Conservation (phyloP, 2,329 filamentous ascomycete species). For the Lasiodiplodia sp. region DNA sequence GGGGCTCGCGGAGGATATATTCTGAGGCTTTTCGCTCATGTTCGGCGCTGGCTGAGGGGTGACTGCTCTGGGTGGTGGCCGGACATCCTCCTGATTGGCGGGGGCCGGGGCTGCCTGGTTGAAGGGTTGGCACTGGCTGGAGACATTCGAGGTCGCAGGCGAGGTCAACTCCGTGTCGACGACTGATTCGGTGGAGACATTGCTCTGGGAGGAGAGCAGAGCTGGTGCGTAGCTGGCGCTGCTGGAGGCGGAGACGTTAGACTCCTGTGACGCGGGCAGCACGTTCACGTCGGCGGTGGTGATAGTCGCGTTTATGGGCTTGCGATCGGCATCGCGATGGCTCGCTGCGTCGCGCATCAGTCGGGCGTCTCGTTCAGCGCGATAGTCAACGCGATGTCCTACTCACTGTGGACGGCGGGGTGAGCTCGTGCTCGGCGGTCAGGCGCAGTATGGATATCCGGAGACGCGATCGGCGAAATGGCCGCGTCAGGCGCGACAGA, state of each 20-base stretch:
- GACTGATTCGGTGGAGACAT: constrained; percentile 42
- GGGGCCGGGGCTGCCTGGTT: constrained; percentile 45
- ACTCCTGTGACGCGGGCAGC: constrained; percentile 38
- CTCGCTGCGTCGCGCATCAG: constrained; percentile 23
- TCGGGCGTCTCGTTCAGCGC: not conserved
- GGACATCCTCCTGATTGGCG: constrained; percentile 1
- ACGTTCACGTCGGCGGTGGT: constrained; percentile 9
- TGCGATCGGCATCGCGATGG: constrained; percentile 1
- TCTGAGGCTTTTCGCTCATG: constrained; percentile 42
- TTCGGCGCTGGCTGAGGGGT: constrained; percentile 39
- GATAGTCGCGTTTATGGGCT: constrained; percentile 1
- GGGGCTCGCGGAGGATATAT: constrained; percentile 41
- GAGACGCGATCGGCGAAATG: not conserved
- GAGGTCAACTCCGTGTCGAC: constrained; percentile 42
- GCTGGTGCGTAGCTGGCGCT: constrained; percentile 39
- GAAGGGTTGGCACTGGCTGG: constrained; percentile 60
- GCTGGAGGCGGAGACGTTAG: constrained; percentile 44
- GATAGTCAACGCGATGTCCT: constrained; percentile 1
- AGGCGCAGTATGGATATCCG: too few relatives aligned
- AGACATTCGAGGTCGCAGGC: constrained; percentile 39
- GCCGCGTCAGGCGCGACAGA: constrained; percentile 27
- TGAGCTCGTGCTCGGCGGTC: constrained; percentile 18
- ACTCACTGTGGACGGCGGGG: constrained; percentile 24
- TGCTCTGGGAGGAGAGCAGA: constrained; percentile 43
- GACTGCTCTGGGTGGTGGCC: constrained; percentile 31